phyloP scores from a whole-genome alignment of 768 basidiomycete genomes.

The Psilocybe cubensis region DNA sequence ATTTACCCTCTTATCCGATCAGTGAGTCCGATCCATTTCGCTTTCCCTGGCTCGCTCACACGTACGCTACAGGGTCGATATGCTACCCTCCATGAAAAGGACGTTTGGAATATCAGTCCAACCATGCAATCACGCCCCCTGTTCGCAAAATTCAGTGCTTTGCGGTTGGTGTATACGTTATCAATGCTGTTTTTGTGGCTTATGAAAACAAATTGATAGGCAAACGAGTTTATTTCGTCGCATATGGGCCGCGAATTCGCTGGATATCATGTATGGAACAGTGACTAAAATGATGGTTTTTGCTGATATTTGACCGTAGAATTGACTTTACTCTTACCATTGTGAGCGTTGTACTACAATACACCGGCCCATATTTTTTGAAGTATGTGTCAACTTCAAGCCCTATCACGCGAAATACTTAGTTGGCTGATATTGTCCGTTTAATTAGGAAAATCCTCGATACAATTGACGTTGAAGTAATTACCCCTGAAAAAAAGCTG shows the following conservation, averaged over 20 bases:
- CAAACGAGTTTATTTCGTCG: conserved; percentile 45
- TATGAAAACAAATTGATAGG: conserved; percentile 10
- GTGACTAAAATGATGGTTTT: conserved; percentile 48
- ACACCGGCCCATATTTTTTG: conserved; percentile 83
- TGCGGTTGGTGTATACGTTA: conserved; percentile 29
- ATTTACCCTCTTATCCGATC: conserved; percentile 63
- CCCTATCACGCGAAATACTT: too few relatives aligned
- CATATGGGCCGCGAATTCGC: conserved; percentile 47
- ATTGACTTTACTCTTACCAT: conserved; percentile 72
- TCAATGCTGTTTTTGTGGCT: conserved; percentile 24
- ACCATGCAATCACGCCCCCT: conserved; percentile 68
- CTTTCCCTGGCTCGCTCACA: conserved; percentile 25
- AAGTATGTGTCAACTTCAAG: conserved; percentile 47
- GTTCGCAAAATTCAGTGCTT: conserved; percentile 52
- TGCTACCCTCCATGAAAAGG: conserved; percentile 66
- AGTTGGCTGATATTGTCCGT: too few relatives aligned
- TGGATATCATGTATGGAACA: conserved; percentile 45
- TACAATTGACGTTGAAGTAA: conserved; percentile 46
- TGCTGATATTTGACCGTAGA: conserved; percentile 27
- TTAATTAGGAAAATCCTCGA: conserved; percentile 60
- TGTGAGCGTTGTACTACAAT: conserved; percentile 74
- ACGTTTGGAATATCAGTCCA: conserved; percentile 75
- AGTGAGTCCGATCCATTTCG: conserved; percentile 46
- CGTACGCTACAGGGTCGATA: conserved; percentile 39
- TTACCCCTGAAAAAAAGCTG: conserved; percentile 52